Conservation (phyloP, 139 green algal species). For the Raphidocelis subcapitata region DNA sequence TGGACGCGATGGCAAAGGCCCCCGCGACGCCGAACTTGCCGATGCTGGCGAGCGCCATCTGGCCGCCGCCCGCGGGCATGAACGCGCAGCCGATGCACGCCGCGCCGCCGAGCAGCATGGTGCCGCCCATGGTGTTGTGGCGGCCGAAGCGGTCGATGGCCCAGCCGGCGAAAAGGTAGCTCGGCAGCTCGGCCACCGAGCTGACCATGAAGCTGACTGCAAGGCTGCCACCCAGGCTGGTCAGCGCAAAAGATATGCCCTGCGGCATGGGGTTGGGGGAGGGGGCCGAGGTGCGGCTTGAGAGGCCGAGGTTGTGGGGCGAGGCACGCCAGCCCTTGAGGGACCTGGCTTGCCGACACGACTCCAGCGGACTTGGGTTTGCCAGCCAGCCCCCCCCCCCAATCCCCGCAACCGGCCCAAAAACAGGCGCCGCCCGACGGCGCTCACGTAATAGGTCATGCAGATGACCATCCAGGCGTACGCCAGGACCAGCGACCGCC, state of each 20-base stretch:
- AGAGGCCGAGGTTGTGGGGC: too few relatives aligned
- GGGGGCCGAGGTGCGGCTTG: too few relatives aligned
- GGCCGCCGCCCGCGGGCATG: conserved; percentile 9
- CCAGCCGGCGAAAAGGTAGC: conserved; percentile 20
- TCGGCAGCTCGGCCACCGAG: conserved; percentile 23
- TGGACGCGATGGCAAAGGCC: conserved; percentile 41
- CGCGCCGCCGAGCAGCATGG: conserved; percentile 20
- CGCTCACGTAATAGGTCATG: conserved; percentile 13
- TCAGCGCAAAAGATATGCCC: conserved; percentile 27
- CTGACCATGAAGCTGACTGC: conserved; percentile 14
- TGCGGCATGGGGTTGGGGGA: too few relatives aligned
- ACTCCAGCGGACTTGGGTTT: too few relatives aligned
- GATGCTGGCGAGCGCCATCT: conserved; percentile 25
- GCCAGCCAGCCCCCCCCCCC: too few relatives aligned
- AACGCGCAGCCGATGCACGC: conserved; percentile 33
- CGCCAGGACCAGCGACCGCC: conserved; percentile 43
- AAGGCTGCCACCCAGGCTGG: conserved; percentile 8
- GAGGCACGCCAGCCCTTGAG: too few relatives aligned
- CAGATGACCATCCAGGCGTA: conserved; percentile 34
- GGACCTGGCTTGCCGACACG: too few relatives aligned
- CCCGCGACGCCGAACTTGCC: conserved; percentile 50
- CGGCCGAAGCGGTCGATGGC: conserved; percentile 20
- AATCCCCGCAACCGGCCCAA: too few relatives aligned
- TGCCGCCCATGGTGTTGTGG: conserved; percentile 31
- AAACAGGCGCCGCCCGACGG: too few relatives aligned